Percentiles rank a stretch among this genome's conserved stretches.
Conservation (phyloP, 2,329 filamentous ascomycete genomes). For the Dothideomycetes sp. region DNA sequence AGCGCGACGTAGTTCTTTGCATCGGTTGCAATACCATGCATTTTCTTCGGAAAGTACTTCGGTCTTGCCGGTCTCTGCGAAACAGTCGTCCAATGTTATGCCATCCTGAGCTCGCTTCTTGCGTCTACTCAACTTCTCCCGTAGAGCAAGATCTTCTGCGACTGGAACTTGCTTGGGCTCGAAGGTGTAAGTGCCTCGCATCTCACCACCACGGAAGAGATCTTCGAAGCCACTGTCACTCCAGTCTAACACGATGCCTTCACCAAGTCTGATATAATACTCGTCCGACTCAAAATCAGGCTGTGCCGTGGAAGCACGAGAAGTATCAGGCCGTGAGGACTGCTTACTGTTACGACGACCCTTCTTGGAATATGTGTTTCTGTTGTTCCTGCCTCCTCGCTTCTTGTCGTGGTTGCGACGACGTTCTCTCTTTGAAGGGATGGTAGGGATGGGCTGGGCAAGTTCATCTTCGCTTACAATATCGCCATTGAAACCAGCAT, state of each 20-base stretch:
- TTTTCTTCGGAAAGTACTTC: constrained; percentile 92
- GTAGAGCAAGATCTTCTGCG: constrained; percentile 46
- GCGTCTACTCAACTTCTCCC: constrained; percentile 52
- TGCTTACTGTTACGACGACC: constrained; percentile 6
- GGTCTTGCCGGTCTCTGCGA: constrained; percentile 88
- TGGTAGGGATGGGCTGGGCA: neutral
- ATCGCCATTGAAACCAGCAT: constrained; percentile 8
- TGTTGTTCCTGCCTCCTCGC: constrained; percentile 7
- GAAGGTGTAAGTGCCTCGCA: constrained; percentile 52
- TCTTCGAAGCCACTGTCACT: constrained; percentile 55
- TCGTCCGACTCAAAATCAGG: constrained; percentile 3
- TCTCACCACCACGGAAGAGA: constrained; percentile 48
- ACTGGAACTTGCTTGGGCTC: constrained; percentile 44
- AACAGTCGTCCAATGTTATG: constrained; percentile 76
- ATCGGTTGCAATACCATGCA: constrained; percentile 93
- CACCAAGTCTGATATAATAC: constrained; percentile 57
- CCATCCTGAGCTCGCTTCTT: constrained; percentile 59
- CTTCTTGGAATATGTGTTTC: constrained; percentile 16
- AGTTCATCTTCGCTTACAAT: constrained; percentile 9
- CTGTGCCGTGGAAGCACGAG: constrained; percentile 21
- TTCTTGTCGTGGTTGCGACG: constrained; percentile 5
- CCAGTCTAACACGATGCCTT: constrained; percentile 86
- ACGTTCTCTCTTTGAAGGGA: constrained; percentile 6
- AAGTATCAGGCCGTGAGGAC: constrained; percentile 2
- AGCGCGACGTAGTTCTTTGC: constrained; percentile 84